Conservation (phyloP, 78 protist genomes). For the Creolimax fragrantissima region DNA sequence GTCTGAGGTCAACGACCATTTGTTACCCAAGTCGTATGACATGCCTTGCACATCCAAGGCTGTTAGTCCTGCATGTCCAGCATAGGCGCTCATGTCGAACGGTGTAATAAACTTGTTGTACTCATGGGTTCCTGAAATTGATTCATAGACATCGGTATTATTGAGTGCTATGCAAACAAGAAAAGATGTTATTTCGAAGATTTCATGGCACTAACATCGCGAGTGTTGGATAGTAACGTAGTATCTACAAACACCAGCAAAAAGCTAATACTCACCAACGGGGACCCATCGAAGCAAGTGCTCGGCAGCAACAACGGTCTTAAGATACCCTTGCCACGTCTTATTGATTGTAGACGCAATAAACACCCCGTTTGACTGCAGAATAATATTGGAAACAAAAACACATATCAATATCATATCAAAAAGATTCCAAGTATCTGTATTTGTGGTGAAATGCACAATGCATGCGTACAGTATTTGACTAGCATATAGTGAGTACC, state of each 20-base stretch:
- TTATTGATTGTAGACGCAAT: constrained; percentile 43
- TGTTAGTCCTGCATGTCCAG: background rate
- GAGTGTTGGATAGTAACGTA: too few species aligned
- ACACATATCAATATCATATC: too few species aligned
- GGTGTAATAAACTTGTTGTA: background rate
- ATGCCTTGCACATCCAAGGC: background rate
- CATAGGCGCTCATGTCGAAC: background rate
- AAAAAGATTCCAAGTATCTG: too few species aligned
- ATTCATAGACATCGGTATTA: too few species aligned
- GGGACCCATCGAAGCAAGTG: constrained; percentile 21
- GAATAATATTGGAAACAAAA: background rate
- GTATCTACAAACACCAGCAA: too few species aligned
- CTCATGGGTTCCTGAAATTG: background rate
- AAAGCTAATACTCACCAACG: background rate
- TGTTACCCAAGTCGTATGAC: background rate
- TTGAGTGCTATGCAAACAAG: too few species aligned
- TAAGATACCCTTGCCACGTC: constrained; percentile 26
- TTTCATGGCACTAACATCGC: too few species aligned
- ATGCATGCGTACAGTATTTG: too few species aligned
- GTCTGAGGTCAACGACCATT: background rate
- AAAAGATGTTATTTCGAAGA: too few species aligned
- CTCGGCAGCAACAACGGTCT: constrained; percentile 39
- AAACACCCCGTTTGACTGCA: background rate
- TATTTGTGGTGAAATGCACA: too few species aligned
- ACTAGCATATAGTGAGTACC: too few species aligned